These are phyloP conservation scores for Saturnispora sanitii DNA, from an alignment of 805 yeast species.

Conservation along the genomic window DNA sequence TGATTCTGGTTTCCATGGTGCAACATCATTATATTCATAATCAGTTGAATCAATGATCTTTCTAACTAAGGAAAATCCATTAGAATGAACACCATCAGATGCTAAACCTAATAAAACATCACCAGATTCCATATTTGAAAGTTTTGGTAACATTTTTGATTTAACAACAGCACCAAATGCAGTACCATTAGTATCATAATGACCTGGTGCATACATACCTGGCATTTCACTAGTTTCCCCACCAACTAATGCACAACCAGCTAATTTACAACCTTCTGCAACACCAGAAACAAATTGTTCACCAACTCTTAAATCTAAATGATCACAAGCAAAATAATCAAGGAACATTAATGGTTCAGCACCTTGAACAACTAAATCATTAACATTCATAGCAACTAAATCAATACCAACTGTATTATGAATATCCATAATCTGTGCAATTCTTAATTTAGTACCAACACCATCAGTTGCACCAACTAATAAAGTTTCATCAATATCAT, in stretches of 20 bases:
- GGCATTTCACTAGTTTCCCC: constrained; percentile 99
- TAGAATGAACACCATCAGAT: constrained; percentile 92
- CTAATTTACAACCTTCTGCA: constrained; percentile 87
- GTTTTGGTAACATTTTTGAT: constrained; percentile 61
- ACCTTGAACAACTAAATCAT: constrained; percentile 96
- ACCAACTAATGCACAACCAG: constrained; percentile 97
- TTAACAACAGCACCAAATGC: constrained; percentile 94
- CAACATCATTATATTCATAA: constrained; percentile 57
- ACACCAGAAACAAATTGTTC: constrained; percentile 89
- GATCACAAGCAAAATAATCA: constrained; percentile 94
- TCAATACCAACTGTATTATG: constrained; percentile 99
- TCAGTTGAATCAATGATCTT: constrained; percentile 75
- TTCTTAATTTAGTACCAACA: constrained; percentile 92
- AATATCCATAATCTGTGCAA: constrained; percentile 81
- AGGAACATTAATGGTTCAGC: constrained; percentile 94
- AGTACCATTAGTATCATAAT: constrained; percentile 97
- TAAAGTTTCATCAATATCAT: constrained; percentile 60
- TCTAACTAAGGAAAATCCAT: constrained; percentile 92
- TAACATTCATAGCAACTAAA: constrained; percentile 97
- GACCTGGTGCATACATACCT: constrained; percentile 91
- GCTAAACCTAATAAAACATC: constrained; percentile 78
- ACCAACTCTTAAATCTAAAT: constrained; percentile 74
- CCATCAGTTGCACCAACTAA: constrained; percentile 98
- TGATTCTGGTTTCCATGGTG: constrained; percentile 73
- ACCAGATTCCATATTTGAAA: constrained; percentile 60